Conservation (phyloP, 345 rosid species). For the Stellera chamaejasme region DNA sequence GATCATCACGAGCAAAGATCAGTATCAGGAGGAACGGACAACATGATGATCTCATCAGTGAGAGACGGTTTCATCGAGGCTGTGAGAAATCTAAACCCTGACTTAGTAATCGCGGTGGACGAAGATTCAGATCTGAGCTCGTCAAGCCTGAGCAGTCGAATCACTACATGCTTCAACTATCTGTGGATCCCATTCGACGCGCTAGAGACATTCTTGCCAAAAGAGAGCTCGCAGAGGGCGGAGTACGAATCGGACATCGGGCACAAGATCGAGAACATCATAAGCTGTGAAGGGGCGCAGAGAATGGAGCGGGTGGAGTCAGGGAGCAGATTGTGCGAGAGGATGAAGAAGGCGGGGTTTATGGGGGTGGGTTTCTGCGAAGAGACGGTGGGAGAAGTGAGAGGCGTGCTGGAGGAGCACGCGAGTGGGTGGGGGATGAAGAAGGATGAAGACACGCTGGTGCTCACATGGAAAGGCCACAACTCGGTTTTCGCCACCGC, state of each 20-base stretch:
- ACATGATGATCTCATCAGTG: no score
- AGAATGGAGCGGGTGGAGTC: slow-evolving; percentile 51
- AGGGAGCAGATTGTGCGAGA: slow-evolving; percentile 29
- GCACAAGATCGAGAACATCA: slow-evolving; percentile 48
- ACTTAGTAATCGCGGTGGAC: slow-evolving; percentile 37
- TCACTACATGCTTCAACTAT: slow-evolving; percentile 52
- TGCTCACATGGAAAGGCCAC: slow-evolving; percentile 77
- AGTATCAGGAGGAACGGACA: no score
- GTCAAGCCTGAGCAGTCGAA: slow-evolving; percentile 40
- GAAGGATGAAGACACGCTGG: slow-evolving; percentile 52
- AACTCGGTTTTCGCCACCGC: slow-evolving; percentile 59
- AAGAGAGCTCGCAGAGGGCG: slow-evolving; percentile 45
- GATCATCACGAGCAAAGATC: slow-evolving; percentile 19
- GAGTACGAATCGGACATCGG: slow-evolving; percentile 62
- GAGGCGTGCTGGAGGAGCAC: slow-evolving; percentile 49
- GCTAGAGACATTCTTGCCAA: slow-evolving; percentile 60
- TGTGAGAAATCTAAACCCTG: slow-evolving; percentile 43
- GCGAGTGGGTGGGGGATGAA: slow-evolving; percentile 82
- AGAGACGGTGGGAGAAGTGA: slow-evolving; percentile 44
- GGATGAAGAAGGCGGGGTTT: slow-evolving; percentile 46
- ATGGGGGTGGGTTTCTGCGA: slow-evolving; percentile 38
- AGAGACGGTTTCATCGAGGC: slow-evolving; percentile 34
- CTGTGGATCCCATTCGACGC: slow-evolving; percentile 77
- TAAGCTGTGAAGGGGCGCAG: slow-evolving; percentile 39
- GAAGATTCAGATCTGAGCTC: slow-evolving; percentile 52